A percentile compares a stretch with the other conserved stretches of the same genome.
Conservation (phyloP, 768 basidiomycete species). For the Auriscalpium microsporum region DNA sequence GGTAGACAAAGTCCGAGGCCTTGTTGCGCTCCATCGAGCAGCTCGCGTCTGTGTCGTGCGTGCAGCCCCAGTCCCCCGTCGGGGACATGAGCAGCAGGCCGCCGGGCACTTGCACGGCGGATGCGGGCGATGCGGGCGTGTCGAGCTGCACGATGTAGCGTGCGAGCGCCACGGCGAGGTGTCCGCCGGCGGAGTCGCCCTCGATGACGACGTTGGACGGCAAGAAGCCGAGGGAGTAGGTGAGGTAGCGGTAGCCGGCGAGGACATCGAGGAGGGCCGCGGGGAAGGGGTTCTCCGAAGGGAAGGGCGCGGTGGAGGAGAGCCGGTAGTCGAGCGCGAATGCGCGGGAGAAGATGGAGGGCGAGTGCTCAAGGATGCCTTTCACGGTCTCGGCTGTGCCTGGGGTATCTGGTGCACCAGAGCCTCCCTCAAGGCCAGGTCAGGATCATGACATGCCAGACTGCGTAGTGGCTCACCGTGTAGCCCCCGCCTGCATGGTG, state of each 20-base stretch:
- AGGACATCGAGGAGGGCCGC: constrained; percentile 67
- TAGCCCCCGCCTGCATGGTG: not conserved
- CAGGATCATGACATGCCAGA: not conserved
- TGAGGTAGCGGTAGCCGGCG: constrained; percentile 65
- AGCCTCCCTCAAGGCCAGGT: not conserved
- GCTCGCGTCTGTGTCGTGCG: not conserved
- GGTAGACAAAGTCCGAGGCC: constrained; percentile 4
- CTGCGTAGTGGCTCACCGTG: not conserved
- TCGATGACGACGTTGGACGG: constrained; percentile 54
- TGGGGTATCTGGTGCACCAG: not conserved
- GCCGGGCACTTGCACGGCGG: not conserved
- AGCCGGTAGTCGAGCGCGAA: constrained; percentile 44
- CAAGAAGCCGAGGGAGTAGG: constrained; percentile 45
- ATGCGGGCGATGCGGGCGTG: not conserved
- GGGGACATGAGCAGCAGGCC: constrained; percentile 6
- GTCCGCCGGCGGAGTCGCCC: constrained; percentile 76
- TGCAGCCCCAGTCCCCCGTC: constrained; percentile 5
- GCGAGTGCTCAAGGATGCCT: not conserved
- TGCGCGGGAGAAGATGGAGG: not conserved
- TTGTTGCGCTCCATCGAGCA: constrained; percentile 5
- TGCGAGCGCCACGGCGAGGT: constrained; percentile 55
- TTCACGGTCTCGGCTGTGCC: not conserved
- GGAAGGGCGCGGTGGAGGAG: constrained; percentile 34
- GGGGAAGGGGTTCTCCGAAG: constrained; percentile 55
- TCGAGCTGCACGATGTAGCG: constrained; percentile 40